These are phyloP conservation scores for Scheffersomyces stipitis DNA, from an alignment of 805 yeast species.

Conservation along the genomic window DNA sequence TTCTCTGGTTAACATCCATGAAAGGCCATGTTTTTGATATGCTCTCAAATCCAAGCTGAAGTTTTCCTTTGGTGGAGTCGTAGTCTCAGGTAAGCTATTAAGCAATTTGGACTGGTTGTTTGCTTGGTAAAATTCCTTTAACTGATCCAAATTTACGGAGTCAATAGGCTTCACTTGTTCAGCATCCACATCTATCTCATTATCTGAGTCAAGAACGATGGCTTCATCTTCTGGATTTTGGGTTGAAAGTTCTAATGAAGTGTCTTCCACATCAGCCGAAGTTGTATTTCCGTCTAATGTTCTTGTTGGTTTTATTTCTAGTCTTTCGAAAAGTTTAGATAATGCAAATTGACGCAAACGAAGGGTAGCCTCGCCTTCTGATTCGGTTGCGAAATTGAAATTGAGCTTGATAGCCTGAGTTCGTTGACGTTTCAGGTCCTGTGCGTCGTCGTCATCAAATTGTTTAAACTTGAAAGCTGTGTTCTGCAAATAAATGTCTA, in stretches of 20 bases:
- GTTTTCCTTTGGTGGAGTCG: conserved; percentile 45
- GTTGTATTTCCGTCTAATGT: conserved; percentile 8
- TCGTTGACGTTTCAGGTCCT: conserved; percentile 19
- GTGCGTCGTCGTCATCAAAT: conserved; percentile 3
- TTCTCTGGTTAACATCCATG: conserved; percentile 89
- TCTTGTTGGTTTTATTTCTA: conserved; percentile 34
- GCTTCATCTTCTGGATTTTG: conserved; percentile 4
- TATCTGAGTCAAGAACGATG: conserved; percentile 6
- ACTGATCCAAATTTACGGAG: conserved; percentile 65
- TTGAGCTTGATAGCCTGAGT: conserved; percentile 10
- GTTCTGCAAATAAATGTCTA: conserved; percentile 60
- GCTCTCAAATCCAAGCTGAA: conserved; percentile 63
- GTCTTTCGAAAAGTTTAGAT: conserved; percentile 51
- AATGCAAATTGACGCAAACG: conserved; percentile 58
- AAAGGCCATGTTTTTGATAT: conserved; percentile 81
- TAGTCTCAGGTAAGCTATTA: conserved; percentile 61
- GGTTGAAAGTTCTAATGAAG: background rate
- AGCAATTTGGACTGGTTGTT: conserved; percentile 62
- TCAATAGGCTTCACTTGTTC: conserved; percentile 24
- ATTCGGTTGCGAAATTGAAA: conserved; percentile 42
- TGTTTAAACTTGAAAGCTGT: conserved; percentile 29
- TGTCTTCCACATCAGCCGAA: conserved; percentile 6
- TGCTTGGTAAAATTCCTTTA: conserved; percentile 71
- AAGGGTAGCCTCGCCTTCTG: conserved; percentile 50
- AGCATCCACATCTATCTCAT: conserved; percentile 14